Conservation (phyloP, 2,329 filamentous ascomycete species). For the Alternaria sp. region DNA sequence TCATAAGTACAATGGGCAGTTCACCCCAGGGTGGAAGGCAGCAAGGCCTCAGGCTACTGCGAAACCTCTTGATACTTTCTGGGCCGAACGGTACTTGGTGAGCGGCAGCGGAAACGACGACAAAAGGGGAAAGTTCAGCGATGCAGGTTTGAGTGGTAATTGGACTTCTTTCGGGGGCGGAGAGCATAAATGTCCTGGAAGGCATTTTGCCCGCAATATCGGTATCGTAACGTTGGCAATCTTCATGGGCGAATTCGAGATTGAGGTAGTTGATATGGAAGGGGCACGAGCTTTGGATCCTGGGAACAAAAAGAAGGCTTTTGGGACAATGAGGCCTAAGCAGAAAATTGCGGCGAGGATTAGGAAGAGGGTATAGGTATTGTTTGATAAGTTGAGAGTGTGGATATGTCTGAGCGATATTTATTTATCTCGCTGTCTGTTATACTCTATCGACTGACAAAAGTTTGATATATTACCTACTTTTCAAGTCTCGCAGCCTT, state of each 20-base stretch:
- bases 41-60: slow-evolving; percentile 3
- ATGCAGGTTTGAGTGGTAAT: slow-evolving; percentile 21
- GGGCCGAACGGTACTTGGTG: slow-evolving; percentile 25
- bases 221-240: slow-evolving; percentile 18
- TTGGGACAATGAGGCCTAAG: slow-evolving; percentile 14
- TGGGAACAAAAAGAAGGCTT: slow-evolving; percentile 2
- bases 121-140: slow-evolving; percentile 19
- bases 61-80: slow-evolving; percentile 18
- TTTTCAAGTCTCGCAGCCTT: slow-evolving; percentile 35
- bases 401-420: background rate
- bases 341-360: slow-evolving; percentile 12
- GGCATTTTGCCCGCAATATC: slow-evolving; percentile 27
- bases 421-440: background rate
- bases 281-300: background rate
- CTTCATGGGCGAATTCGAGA: slow-evolving; percentile 15
- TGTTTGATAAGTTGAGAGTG: background rate
- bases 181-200: slow-evolving; percentile 27
- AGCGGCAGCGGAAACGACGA: background rate
- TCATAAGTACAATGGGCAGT: slow-evolving; percentile 16
- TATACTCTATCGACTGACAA: background rate
- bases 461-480: slow-evolving; percentile 7
- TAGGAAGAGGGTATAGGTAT: background rate
- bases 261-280: slow-evolving; percentile 8
- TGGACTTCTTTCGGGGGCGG: slow-evolving; percentile 30
- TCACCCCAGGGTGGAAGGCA: slow-evolving; percentile 8